phyloP scores from a whole-genome alignment of 495 filamentous ascomycete genomes.

The Trichoderma gamsii region DNA sequence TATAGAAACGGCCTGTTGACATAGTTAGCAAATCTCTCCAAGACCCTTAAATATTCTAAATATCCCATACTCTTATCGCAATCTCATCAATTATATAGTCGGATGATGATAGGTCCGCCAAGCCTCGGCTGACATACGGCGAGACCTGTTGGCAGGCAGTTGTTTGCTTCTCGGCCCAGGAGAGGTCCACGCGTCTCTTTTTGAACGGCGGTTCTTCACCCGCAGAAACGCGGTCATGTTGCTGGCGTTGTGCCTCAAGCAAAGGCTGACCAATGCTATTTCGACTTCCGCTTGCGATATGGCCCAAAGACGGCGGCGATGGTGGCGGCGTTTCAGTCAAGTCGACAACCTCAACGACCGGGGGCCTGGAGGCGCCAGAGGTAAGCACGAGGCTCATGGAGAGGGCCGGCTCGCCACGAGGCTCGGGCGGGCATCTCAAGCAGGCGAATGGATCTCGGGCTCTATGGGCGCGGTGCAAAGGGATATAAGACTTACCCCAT shows the following conservation, averaged over 20 bases:
- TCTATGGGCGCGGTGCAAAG: not conserved
- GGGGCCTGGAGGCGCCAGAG: not conserved
- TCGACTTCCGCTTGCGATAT: not conserved
- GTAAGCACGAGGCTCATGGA: slow-evolving; percentile 15
- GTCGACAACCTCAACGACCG: slow-evolving; percentile 11
- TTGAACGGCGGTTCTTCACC: slow-evolving; percentile 2
- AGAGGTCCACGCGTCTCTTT: slow-evolving; percentile 8
- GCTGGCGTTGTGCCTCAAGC: not conserved
- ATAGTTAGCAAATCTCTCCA: not conserved
- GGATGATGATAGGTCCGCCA: slow-evolving; percentile 18
- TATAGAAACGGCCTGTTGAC: not conserved
- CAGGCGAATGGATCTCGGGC: not conserved
- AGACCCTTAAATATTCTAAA: not conserved
- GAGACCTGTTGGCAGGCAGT: slow-evolving; percentile 9
- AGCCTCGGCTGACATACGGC: slow-evolving; percentile 15
- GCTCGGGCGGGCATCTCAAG: not conserved
- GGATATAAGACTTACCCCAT: slow-evolving; percentile 8
- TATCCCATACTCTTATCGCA: slow-evolving; percentile 13
- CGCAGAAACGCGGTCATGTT: not conserved
- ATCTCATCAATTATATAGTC: slow-evolving; percentile 26
- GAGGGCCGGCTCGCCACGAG: not conserved
- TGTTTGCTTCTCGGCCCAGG: not conserved
- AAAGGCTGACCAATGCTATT: not conserved
- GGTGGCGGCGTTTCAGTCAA: slow-evolving; percentile 8
- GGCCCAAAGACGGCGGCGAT: not conserved